phyloP scores from a whole-genome alignment of 257 asterid species.

The Solanum piurae region DNA sequence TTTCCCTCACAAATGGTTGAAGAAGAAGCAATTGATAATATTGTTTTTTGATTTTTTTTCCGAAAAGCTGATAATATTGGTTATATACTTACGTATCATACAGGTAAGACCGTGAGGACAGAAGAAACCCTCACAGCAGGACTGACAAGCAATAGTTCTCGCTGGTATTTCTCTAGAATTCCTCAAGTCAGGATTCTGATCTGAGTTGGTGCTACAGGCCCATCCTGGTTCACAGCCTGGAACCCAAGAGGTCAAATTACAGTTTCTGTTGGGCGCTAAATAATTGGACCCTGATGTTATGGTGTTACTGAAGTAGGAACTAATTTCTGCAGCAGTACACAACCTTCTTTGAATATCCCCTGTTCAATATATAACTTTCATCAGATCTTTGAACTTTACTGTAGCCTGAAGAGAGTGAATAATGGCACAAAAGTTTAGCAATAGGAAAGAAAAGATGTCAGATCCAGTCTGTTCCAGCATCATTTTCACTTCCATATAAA shows the following conservation, averaged over 20 bases:
- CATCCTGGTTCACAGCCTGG: constrained; percentile 97
- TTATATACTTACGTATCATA: constrained; percentile 82
- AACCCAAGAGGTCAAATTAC: constrained; percentile 75
- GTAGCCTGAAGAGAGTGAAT: not conserved
- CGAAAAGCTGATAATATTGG: not conserved
- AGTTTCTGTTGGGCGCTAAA: constrained; percentile 65
- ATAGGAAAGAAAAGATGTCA: not conserved
- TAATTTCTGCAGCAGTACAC: constrained; percentile 84
- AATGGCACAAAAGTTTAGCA: not conserved
- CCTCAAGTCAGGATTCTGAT: constrained; percentile 43
- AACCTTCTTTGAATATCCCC: constrained; percentile 63
- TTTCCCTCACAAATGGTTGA: not conserved
- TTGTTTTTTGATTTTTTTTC: not conserved
- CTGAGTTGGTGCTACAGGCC: constrained; percentile 54
- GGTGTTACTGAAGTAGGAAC: constrained; percentile 37
- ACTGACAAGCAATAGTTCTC: constrained; percentile 38
- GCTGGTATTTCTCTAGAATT: constrained; percentile 47
- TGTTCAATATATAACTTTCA: not conserved
- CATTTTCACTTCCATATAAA: not conserved
- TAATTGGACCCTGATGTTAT: constrained; percentile 34
- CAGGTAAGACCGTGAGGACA: constrained; percentile 96
- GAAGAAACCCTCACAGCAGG: constrained; percentile 95
- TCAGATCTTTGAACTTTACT: not conserved
- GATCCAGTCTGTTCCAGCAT: not conserved
- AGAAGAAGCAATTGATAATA: not conserved